phyloP scores from a whole-genome alignment of 305 asterid species.

The Fraxinus velutina region DNA sequence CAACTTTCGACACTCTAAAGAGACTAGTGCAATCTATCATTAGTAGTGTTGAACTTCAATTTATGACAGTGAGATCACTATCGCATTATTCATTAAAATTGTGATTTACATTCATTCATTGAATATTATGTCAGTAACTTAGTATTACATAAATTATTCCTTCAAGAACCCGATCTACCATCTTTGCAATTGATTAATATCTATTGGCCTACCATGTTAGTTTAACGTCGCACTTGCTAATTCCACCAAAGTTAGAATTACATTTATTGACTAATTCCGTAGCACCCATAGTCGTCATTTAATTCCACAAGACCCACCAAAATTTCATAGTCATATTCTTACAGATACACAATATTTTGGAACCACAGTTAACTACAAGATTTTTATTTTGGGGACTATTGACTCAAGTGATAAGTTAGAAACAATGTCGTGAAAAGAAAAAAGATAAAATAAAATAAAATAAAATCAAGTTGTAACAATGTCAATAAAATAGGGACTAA shows the following conservation, averaged over 20 bases:
- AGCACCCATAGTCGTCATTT: not conserved
- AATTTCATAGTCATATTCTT: not conserved
- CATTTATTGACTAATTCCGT: not conserved
- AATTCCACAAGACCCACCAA: not conserved
- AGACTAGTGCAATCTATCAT: not conserved
- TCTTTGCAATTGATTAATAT: not conserved
- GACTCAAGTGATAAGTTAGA: not conserved
- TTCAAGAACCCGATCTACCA: not conserved
- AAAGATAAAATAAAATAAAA: not conserved
- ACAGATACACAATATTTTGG: not conserved
- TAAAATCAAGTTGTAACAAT: not conserved
- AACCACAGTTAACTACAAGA: not conserved
- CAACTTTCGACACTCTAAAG: not conserved
- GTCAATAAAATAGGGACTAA: not conserved
- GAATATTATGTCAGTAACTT: too few species aligned
- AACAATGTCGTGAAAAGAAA: not conserved
- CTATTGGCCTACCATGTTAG: not conserved
- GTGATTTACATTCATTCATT: not conserved
- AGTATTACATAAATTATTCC: too few species aligned
- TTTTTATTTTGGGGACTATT: not conserved
- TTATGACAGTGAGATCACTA: not conserved
- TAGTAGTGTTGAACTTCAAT: not conserved
- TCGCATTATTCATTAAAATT: too few species aligned
- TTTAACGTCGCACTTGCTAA: too few species aligned
- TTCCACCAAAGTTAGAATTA: not conserved